Base-by-base conservation (phyloP, 345 rosid species). In the Cardamine occulta region DNA sequence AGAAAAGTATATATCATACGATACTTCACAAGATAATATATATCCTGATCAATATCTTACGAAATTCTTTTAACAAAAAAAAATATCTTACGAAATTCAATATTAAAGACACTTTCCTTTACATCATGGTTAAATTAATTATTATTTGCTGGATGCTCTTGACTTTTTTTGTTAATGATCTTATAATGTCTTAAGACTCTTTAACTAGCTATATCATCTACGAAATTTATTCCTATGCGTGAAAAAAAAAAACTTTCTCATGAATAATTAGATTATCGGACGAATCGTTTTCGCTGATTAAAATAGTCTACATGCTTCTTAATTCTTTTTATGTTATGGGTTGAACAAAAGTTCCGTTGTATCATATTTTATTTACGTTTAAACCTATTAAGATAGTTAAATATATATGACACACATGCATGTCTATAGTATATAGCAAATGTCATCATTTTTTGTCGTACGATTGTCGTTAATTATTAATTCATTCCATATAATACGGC, bases 401-500 rank as follows among this genome's bases (percentile, higher is more conserved):
- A 24, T 35, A 67, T 37, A 13, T n/a, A n/a, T n/a, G n/a, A n/a
- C n/a, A 63, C 17, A 52, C 23, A 37, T 21, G 51, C 21, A 51
- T 51, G 42, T 14, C 45, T 24, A 62, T 40, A 7, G 24, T 64
- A 44, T 73, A 31, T 54, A 52, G n/a, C 32, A 74, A 55, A 31
- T 66, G 58, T 19, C 44, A 65, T 48, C 31, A 15, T 14, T 73
- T 15, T 63, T 63, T 11, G 4, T 53, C 45, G 55, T 54, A 64
- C 31, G 40, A 14, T 34, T 63, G 48, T 74, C 24, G 8, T 24
- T 24, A 24, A 28, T 15, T 73, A 63, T 40, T 54, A 15, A 29
- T 53, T 64, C 47, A 9, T 53, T 18, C 37, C 28, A 42, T 53
- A 73, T 53, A 63, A 63, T 73, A 63, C 26, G n/a, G 26, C 63